A percentile compares a stretch with the other conserved stretches of the same genome.
Evolutionary conservation across 441 rosid species (phyloP).

Genomic region (Codiaeum variegatum): DNA sequence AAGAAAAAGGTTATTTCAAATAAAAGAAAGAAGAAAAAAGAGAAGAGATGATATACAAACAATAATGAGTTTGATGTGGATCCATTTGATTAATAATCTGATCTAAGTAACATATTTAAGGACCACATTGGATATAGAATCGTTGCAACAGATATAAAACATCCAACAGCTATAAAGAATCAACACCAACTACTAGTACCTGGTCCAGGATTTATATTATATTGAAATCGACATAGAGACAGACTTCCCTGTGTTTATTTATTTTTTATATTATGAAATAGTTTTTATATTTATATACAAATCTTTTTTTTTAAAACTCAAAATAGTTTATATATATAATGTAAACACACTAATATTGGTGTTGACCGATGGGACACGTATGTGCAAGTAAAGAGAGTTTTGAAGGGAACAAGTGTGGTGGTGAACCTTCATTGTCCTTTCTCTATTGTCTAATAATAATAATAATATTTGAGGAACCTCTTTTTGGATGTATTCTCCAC

Average conservation of each 20-base stretch:
- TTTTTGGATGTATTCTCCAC: conserved; percentile 1
- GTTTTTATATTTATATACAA: too few relatives aligned
- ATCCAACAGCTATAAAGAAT: conserved; percentile 49
- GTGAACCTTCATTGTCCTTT: conserved; percentile 19
- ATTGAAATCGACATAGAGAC: too few relatives aligned
- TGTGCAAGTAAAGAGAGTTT: conserved; percentile 3
- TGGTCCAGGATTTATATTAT: conserved; percentile 42
- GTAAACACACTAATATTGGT: not conserved
- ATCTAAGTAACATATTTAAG: conserved; percentile 7
- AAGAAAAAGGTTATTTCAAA: too few relatives aligned
- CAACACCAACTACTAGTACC: conserved; percentile 42
- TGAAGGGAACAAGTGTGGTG: conserved; percentile 6
- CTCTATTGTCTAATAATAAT: not conserved
- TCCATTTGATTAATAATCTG: not conserved
- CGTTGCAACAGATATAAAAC: conserved; percentile 38
- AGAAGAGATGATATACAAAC: not conserved
- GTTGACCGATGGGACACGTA: conserved; percentile 4
- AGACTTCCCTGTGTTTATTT: not conserved
- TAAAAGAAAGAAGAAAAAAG: not conserved
- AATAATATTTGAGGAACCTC: not conserved
- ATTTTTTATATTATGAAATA: too few relatives aligned
- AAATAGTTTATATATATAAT: not conserved
- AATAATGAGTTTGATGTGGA: too few relatives aligned
- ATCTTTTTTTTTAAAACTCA: too few relatives aligned
- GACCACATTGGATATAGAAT: conserved; percentile 34